Conservation (phyloP, 768 basidiomycete genomes). For the Megacollybia marginata region DNA sequence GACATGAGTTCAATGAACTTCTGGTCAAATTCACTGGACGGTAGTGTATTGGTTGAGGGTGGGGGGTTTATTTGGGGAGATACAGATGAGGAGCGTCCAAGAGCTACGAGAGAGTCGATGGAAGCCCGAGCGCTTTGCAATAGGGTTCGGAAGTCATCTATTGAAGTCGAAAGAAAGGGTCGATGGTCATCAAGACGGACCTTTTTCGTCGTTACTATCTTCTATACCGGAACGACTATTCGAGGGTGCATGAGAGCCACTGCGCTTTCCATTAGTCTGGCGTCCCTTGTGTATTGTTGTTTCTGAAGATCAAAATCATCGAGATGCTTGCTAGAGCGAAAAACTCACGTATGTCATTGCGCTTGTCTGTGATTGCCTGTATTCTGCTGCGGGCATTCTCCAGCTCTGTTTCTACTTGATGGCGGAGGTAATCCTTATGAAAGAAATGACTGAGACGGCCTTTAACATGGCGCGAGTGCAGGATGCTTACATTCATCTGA, state of each 20-base stretch:
- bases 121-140: conserved; percentile 56
- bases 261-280: conserved; percentile 6
- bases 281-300: conserved; percentile 1
- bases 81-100: conserved; percentile 30
- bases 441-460: conserved; percentile 6
- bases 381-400: conserved; percentile 73
- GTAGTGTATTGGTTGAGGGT: conserved; percentile 28
- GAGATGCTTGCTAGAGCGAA: neutral
- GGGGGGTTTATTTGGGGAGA: conserved; percentile 23
- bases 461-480: conserved; percentile 8
- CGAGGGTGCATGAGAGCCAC: neutral
- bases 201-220: conserved; percentile 27
- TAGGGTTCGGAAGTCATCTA: conserved; percentile 68
- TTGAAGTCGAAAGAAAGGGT: conserved; percentile 5
- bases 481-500: conserved; percentile 38
- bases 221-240: conserved; percentile 9
- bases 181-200: conserved; percentile 10
- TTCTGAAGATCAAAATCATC: conserved; percentile 1
- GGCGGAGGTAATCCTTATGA: conserved; percentile 52
- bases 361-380: conserved; percentile 45
- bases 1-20: conserved; percentile 57
- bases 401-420: conserved; percentile 71
- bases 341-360: conserved; percentile 46
- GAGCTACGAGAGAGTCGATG: conserved; percentile 47
- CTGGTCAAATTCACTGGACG: conserved; percentile 40